phyloP scores from a whole-genome alignment of 768 basidiomycete species.

The Naematelia aurantialba region DNA sequence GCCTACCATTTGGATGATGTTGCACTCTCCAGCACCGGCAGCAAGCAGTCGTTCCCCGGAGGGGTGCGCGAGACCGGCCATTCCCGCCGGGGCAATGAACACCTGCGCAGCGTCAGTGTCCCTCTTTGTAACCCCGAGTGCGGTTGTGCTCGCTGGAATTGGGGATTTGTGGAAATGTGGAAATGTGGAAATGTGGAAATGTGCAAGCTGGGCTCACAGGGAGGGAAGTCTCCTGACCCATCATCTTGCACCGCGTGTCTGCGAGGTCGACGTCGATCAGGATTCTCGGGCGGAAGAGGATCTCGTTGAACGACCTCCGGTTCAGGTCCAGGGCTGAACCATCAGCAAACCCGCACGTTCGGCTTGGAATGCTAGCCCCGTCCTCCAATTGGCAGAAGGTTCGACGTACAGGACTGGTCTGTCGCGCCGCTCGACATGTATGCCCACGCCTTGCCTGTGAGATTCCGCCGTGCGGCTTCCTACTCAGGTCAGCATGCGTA shows the following conservation, averaged over 20 bases:
- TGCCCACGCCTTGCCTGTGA: slow-evolving; percentile 57
- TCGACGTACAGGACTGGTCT: slow-evolving; percentile 67
- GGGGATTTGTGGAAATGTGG: background rate
- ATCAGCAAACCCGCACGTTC: no score
- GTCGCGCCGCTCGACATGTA: slow-evolving; percentile 49
- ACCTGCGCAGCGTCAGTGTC: no score
- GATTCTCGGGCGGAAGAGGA: slow-evolving; percentile 82
- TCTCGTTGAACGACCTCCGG: slow-evolving; percentile 57
- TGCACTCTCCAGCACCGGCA: slow-evolving; percentile 75
- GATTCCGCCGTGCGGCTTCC: slow-evolving; percentile 73
- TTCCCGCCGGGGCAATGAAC: slow-evolving; percentile 52
- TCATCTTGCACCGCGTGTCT: slow-evolving; percentile 74
- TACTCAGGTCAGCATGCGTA: slow-evolving; percentile 32
- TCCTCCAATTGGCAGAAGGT: slow-evolving; percentile 75
- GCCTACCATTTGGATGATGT: slow-evolving; percentile 71
- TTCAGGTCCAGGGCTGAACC: slow-evolving; percentile 39
- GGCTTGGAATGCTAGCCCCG: no score
- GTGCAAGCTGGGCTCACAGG: slow-evolving; percentile 73
- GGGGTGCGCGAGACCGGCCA: slow-evolving; percentile 82
- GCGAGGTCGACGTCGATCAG: slow-evolving; percentile 78
- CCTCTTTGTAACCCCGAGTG: no score
- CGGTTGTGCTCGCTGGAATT: no score
- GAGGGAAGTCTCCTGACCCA: slow-evolving; percentile 58
- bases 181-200: slow-evolving; percentile 50
- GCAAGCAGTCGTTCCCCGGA: slow-evolving; percentile 91